A percentile compares a stretch with the other conserved stretches of the same genome.
Evolutionary conservation across 2,329 filamentous ascomycete genomes (phyloP).

Genomic region (Colletotrichum salicis): DNA sequence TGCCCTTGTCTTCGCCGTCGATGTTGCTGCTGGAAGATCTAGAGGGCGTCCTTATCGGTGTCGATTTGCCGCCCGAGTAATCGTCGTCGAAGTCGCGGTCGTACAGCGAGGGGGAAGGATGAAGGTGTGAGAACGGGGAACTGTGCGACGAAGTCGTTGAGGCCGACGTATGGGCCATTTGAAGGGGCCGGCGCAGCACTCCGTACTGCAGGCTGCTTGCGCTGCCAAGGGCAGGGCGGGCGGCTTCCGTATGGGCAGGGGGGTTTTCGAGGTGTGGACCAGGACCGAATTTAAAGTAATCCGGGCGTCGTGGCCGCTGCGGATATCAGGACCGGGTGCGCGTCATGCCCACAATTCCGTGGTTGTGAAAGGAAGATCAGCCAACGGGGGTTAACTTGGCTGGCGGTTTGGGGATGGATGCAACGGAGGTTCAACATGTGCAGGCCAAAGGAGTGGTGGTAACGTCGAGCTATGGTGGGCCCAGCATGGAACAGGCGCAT

Average conservation of each 20-base stretch:
- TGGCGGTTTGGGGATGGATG: neutral
- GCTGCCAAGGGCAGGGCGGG: conserved; percentile 11
- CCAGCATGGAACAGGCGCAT: neutral
- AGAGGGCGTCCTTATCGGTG: conserved; percentile 33
- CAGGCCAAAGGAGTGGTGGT: conserved; percentile 14
- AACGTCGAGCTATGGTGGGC: conserved; percentile 19
- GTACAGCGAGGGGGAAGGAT: neutral
- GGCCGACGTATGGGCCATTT: conserved; percentile 28
- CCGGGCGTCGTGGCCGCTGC: conserved; percentile 24
- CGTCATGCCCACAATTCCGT: conserved; percentile 23
- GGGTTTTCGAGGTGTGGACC: neutral
- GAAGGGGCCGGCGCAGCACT: neutral
- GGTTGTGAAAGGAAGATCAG: neutral
- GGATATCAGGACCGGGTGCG: conserved; percentile 23
- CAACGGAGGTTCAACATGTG: neutral
- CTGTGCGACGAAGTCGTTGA: conserved; percentile 24
- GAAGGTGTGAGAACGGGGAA: conserved; percentile 2
- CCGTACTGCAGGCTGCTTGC: neutral
- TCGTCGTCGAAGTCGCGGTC: neutral
- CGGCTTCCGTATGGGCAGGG: neutral
- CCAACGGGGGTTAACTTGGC: conserved; percentile 4
- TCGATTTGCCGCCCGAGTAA: conserved; percentile 27
- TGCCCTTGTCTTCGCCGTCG: neutral
- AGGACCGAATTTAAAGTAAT: conserved; percentile 20
- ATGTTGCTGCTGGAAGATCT: conserved; percentile 28